These are phyloP conservation scores for Saturnispora sekii DNA, from an alignment of 805 yeast species.

Conservation along the genomic window DNA sequence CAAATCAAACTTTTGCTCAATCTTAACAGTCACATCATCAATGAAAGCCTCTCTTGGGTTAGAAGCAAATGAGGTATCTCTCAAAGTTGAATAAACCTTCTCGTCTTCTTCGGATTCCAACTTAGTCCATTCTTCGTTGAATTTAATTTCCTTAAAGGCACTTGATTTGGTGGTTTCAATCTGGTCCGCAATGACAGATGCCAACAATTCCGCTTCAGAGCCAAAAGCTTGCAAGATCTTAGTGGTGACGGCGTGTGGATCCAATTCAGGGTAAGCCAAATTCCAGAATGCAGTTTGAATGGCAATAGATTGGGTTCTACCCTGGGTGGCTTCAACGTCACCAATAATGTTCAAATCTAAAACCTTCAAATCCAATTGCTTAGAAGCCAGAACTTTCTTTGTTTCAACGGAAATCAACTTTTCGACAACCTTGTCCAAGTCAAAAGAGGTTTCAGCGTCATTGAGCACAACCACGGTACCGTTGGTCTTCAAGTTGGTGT, in stretches of 20 bases:
- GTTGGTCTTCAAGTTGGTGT: constrained; percentile 45
- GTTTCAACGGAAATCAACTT: constrained; percentile 43
- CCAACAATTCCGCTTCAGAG: constrained; percentile 69
- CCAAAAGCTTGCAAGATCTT: constrained; percentile 76
- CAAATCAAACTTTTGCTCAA: constrained; percentile 33
- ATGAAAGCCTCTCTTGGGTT: constrained; percentile 46
- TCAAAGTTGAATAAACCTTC: constrained; percentile 33
- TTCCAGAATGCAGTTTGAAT: constrained; percentile 78
- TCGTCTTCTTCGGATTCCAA: constrained; percentile 21
- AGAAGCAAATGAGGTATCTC: constrained; percentile 54
- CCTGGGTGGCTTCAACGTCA: constrained; percentile 61
- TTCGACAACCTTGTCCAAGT: constrained; percentile 36
- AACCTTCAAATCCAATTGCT: constrained; percentile 42
- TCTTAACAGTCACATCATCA: constrained; percentile 32
- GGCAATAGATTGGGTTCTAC: constrained; percentile 66
- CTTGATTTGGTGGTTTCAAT: constrained; percentile 47
- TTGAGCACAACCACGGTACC: constrained; percentile 45
- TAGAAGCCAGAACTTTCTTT: constrained; percentile 43
- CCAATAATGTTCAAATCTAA: constrained; percentile 57
- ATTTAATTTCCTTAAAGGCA: constrained; percentile 33
- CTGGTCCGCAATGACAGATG: constrained; percentile 57
- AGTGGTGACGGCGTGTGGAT: constrained; percentile 55
- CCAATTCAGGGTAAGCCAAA: constrained; percentile 49
- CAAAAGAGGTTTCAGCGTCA: constrained; percentile 29
- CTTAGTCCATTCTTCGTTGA: constrained; percentile 24